phyloP scores from a whole-genome alignment of 2,329 filamentous ascomycete genomes.

The Lanzia echinophila region DNA sequence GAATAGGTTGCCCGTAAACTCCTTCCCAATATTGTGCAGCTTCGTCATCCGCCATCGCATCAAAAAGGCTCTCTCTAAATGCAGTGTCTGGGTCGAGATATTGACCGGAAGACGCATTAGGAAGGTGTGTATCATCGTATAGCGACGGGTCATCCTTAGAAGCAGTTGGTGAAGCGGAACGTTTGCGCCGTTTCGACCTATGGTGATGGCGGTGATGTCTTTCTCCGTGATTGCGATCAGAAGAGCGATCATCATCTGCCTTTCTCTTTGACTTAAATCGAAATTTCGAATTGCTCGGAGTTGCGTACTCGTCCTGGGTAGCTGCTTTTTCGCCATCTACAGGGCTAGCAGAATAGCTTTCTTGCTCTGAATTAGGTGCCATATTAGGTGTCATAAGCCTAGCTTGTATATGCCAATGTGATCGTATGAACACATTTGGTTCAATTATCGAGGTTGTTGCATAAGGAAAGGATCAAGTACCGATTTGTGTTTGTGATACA shows the following conservation, averaged over 20 bases:
- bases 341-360: not conserved
- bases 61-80: slow-evolving; percentile 91
- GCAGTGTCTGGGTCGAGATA: slow-evolving; percentile 62
- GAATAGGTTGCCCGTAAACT: slow-evolving; percentile 94
- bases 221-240: slow-evolving; percentile 11
- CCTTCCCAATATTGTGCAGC: slow-evolving; percentile 91
- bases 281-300: slow-evolving; percentile 21
- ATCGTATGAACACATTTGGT: not conserved
- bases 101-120: slow-evolving; percentile 31
- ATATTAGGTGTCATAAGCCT: not conserved
- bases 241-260: slow-evolving; percentile 11
- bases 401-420: not conserved
- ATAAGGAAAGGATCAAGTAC: not conserved
- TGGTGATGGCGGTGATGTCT: slow-evolving; percentile 23
- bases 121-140: slow-evolving; percentile 35
- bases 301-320: slow-evolving; percentile 8
- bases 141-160: slow-evolving; percentile 29
- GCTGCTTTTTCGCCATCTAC: not conserved
- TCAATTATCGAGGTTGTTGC: not conserved
- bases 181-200: slow-evolving; percentile 23
- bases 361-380: not conserved
- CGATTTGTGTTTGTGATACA: too few species aligned
- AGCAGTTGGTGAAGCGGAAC: slow-evolving; percentile 15
- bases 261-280: slow-evolving; percentile 28
- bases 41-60: slow-evolving; percentile 94